Evolutionary conservation across 2,329 filamentous ascomycete species (phyloP).

Genomic region (Fusarium haematococcum): DNA sequence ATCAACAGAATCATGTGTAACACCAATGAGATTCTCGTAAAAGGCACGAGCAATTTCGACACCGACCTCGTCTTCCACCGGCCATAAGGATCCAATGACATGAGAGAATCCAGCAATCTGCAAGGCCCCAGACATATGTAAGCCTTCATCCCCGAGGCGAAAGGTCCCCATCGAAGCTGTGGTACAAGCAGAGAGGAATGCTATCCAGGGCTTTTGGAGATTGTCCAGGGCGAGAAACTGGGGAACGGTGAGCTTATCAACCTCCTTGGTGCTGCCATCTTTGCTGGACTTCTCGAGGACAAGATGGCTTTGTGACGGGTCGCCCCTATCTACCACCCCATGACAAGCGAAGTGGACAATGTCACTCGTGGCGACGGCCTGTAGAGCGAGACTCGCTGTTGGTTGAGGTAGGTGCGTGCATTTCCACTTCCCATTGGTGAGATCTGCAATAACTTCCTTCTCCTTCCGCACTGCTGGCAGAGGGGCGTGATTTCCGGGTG

Average conservation of each 20-base stretch:
- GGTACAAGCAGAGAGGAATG: neutral
- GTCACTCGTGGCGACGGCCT: neutral
- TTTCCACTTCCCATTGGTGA: neutral
- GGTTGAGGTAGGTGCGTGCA: neutral
- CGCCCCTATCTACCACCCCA: neutral
- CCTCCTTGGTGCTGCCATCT: neutral
- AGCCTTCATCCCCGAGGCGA: neutral
- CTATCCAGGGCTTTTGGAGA: neutral
- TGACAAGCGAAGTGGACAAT: neutral
- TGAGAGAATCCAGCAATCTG: neutral
- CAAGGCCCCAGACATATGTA: neutral
- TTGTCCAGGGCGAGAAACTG: neutral
- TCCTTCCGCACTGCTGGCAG: neutral
- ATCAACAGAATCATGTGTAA: neutral
- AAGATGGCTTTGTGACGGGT: neutral
- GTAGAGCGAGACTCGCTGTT: neutral
- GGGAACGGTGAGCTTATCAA: neutral
- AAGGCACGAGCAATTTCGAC: neutral
- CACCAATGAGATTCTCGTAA: neutral
- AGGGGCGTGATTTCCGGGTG: neutral
- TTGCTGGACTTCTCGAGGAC: neutral
- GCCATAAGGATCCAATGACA: neutral
- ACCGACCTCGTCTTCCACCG: neutral
- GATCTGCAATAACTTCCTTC: neutral
- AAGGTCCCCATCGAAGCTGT: neutral